Conservation (phyloP, 768 basidiomycete genomes). For the Sporobolomyces roseus region DNA sequence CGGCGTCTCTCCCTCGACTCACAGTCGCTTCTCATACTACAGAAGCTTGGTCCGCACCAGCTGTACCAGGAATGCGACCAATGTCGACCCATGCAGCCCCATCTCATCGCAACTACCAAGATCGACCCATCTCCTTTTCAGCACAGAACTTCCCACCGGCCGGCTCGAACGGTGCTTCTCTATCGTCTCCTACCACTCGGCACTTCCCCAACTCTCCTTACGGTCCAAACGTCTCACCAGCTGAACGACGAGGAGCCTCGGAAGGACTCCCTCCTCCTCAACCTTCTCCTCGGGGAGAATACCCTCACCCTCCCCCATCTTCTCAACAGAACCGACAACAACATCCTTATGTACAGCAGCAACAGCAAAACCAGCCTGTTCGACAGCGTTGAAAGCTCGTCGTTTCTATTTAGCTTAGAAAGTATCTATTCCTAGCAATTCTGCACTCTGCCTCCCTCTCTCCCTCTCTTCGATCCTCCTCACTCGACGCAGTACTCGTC, state of each 20-base stretch:
- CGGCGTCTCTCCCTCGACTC: neutral
- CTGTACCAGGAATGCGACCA: conserved; percentile 4
- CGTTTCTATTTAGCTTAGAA: neutral
- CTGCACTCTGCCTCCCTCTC: neutral
- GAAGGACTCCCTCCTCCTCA: neutral
- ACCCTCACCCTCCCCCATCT: neutral
- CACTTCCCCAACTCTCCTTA: conserved; percentile 2
- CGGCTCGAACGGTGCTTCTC: conserved; percentile 11
- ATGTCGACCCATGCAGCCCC: conserved; percentile 28
- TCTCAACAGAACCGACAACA: neutral
- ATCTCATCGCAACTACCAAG: conserved; percentile 15
- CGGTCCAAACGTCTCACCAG: neutral
- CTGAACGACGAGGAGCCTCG: conserved; percentile 3
- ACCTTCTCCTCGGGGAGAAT: conserved; percentile 2
- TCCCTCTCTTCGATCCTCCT: neutral
- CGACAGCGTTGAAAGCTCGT: neutral
- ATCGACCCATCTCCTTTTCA: conserved; percentile 21
- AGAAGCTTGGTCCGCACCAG: conserved; percentile 36
- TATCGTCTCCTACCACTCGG: neutral
- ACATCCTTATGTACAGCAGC: neutral
- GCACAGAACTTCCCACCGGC: conserved; percentile 3
- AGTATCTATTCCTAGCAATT: neutral
- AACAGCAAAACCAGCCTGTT: neutral
- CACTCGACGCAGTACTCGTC: no score
- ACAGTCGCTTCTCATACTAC: neutral